A percentile compares a stretch with the other conserved stretches of the same genome.
Evolutionary conservation across 306 rosid genomes (phyloP).

Genomic region (Carpinus fangiana): DNA sequence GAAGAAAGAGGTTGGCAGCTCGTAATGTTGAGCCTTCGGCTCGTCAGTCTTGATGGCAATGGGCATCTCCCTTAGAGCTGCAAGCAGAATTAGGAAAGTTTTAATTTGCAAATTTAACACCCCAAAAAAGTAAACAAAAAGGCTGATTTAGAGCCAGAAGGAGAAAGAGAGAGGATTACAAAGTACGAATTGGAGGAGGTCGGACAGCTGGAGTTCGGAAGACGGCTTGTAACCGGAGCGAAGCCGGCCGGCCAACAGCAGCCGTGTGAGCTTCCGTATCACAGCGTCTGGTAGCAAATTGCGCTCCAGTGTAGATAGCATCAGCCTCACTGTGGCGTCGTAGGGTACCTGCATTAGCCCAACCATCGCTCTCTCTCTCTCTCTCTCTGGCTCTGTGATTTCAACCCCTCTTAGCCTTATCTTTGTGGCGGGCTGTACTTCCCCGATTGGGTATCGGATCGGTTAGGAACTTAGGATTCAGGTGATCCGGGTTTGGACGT

Average conservation of each 20-base stretch:
- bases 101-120: not conserved
- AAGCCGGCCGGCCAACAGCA: constrained; percentile 68
- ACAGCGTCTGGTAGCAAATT: constrained; percentile 71
- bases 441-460: no score
- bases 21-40: constrained; percentile 80
- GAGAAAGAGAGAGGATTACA: constrained; percentile 37
- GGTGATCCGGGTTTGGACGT: no score
- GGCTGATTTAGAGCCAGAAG: not conserved
- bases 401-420: not conserved
- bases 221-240: constrained; percentile 72
- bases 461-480: no score
- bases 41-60: constrained; percentile 75
- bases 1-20: constrained; percentile 91
- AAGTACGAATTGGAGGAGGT: constrained; percentile 57
- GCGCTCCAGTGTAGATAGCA: constrained; percentile 54
- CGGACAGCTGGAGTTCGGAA: constrained; percentile 61
- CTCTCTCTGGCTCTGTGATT: not conserved
- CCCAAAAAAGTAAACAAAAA: not conserved
- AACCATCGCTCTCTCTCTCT: not conserved
- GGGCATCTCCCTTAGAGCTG: constrained; percentile 85
- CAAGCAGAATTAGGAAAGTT: not conserved
- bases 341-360: constrained; percentile 43
- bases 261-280: constrained; percentile 57
- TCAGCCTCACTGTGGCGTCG: constrained; percentile 48
- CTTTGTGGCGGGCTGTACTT: no score